A percentile compares a stretch with the other conserved stretches of the same genome.
phyloP scores from a whole-genome alignment of 345 rosid genomes.

The Trapa incisa region DNA sequence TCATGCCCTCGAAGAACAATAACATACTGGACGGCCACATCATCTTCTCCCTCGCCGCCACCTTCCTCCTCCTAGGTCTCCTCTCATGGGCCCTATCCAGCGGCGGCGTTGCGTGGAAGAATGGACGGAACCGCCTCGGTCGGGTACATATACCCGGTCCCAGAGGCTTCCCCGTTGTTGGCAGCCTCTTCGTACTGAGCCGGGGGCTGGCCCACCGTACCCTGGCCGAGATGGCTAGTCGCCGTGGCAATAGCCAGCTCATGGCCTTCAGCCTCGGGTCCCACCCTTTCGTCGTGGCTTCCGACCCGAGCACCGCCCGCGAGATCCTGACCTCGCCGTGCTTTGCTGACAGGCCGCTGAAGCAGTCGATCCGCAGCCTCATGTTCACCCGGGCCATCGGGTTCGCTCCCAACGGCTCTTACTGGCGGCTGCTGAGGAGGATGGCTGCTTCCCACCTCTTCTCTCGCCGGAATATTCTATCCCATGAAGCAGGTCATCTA shows the following conservation, averaged over 20 bases:
- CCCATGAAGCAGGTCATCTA: conserved; percentile 31
- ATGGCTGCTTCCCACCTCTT: conserved; percentile 68
- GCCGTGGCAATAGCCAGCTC: conserved; percentile 27
- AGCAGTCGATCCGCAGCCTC: conserved; percentile 59
- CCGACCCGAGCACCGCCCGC: conserved; percentile 49
- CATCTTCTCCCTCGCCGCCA: conserved; percentile 21
- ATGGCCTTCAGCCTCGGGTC: conserved; percentile 86
- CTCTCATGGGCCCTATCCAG: conserved; percentile 46
- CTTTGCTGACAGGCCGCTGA: conserved; percentile 83
- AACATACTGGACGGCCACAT: conserved; percentile 17
- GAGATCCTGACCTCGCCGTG: conserved; percentile 58
- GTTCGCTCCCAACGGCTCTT: conserved; percentile 71
- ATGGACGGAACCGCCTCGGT: conserved; percentile 43
- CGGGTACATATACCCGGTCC: conserved; percentile 47
- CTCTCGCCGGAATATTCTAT: conserved; percentile 44
- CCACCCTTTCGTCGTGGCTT: conserved; percentile 53
- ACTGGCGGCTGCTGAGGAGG: conserved; percentile 72
- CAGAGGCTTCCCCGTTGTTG: conserved; percentile 59
- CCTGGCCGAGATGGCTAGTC: conserved; percentile 50
- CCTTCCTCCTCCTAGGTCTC: conserved; percentile 21
- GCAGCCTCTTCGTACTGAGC: conserved; percentile 53
- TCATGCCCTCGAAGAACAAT: conserved; percentile 24
- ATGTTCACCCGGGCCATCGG: conserved; percentile 90
- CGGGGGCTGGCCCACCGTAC: conserved; percentile 63
- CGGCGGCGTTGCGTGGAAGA: conserved; percentile 68